These are phyloP conservation scores for Cutaneotrichosporon cavernicola DNA, from an alignment of 1,284 basidiomycete species.

Conservation along the genomic window DNA sequence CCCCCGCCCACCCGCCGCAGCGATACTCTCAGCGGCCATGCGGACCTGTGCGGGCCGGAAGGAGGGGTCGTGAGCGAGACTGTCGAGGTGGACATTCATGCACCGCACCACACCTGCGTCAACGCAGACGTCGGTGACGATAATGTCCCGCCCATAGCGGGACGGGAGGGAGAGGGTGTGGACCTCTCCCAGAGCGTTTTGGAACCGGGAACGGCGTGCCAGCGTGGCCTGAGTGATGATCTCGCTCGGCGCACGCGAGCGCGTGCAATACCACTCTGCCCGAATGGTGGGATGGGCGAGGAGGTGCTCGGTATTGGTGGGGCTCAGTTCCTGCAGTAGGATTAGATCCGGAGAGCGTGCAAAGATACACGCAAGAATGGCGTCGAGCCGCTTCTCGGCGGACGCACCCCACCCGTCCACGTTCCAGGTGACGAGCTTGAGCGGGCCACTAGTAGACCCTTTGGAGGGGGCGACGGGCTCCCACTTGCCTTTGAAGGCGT, in stretches of 20 bases:
- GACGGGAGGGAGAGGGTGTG: background rate
- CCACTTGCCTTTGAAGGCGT: slow-evolving; percentile 1
- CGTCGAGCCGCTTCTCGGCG: background rate
- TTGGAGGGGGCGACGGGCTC: background rate
- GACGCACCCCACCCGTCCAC: slow-evolving; percentile 6
- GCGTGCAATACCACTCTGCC: background rate
- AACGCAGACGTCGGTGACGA: background rate
- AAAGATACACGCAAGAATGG: background rate
- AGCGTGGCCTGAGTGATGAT: slow-evolving; percentile 7
- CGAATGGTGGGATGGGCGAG: background rate
- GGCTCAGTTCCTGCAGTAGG: slow-evolving; percentile 11
- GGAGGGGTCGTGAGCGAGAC: slow-evolving; percentile 8
- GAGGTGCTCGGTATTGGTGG: background rate
- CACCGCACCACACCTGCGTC: background rate
- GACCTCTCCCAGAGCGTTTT: background rate
- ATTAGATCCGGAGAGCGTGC: background rate
- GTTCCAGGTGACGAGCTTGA: slow-evolving; percentile 12
- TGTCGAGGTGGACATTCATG: slow-evolving; percentile 14
- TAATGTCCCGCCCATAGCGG: slow-evolving; percentile 7
- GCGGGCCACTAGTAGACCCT: background rate
- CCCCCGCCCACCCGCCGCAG: background rate
- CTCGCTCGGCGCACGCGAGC: background rate
- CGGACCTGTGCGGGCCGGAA: slow-evolving; percentile 12
- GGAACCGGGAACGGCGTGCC: background rate
- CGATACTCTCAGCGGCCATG: background rate